These are phyloP conservation scores for Leccinellum rugosiceps DNA, from an alignment of 768 basidiomycete genomes.

Conservation along the genomic window DNA sequence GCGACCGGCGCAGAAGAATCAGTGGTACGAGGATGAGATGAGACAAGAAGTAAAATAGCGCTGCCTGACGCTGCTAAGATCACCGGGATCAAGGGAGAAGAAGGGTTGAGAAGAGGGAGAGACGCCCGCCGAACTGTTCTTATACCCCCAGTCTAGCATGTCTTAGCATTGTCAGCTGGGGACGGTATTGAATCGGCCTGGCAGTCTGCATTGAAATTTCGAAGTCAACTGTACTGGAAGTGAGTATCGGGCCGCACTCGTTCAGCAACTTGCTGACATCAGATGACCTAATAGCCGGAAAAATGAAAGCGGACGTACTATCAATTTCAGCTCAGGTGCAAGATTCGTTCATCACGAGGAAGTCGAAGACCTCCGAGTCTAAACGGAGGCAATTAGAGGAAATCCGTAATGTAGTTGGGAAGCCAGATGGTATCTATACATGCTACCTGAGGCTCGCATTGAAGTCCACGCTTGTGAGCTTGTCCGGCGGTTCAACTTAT, in stretches of 20 bases:
- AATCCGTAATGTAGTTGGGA: neutral
- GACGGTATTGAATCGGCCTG: conserved; percentile 9
- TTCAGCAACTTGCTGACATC: neutral
- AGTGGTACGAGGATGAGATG: conserved; percentile 17
- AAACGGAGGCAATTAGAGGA: neutral
- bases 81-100: conserved; percentile 51
- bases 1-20: conserved; percentile 23
- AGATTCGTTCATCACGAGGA: neutral
- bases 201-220: conserved; percentile 9
- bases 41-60: conserved; percentile 17
- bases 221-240: neutral
- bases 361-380: neutral
- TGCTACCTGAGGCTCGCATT: neutral
- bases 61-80: conserved; percentile 33
- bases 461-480: neutral
- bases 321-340: neutral
- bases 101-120: conserved; percentile 34
- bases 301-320: neutral
- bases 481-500: too few relatives aligned
- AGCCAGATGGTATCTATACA: neutral
- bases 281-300: neutral
- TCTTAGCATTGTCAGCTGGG: conserved; percentile 19
- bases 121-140: conserved; percentile 9
- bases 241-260: neutral
- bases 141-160: conserved; percentile 18